Evolutionary conservation across 2,329 filamentous ascomycete genomes (phyloP), one percentile per base, ranked within the genome.

Genomic region (Tolypocladium inflatum): DNA sequence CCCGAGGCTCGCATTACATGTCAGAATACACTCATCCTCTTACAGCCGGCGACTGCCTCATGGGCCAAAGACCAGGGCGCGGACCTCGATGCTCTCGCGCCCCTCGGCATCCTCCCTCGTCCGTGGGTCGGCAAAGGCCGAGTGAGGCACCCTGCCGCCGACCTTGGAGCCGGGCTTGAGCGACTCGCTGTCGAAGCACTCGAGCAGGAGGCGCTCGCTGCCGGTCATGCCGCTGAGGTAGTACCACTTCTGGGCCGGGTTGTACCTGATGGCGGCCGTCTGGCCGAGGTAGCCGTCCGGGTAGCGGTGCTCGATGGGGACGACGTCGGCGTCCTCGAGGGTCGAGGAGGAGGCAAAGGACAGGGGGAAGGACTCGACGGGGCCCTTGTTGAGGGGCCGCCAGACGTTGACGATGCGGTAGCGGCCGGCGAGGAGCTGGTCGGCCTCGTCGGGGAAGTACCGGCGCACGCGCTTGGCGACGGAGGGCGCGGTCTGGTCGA

Each of bases 361-460:
- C 1, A 91, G 77, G 1, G 89, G 89, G 64, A 80, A 83, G 51
- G 88, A 80, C 58, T 85, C 83, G 8, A 89, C 80, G 2, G 86
- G 83, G 41, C 76, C 75, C 63, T 72, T 70, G 71, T 80, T 82
- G 10, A 84, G 73, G 19, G 86, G 85, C 0, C 89, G 80, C 91
- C 91, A 96, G 54, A 96, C 87, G 64, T 96, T 96, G 70, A 96
- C 83, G 67, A 96, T 90, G 60, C 91, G 83, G 71, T 90, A 91
- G 2, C 91, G 84, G 3, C 81, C 83, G 59, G 92, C 80, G 0
- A 93, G 80, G 0, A 93, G 76, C 57, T 73, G 67, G 4, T 87
- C 85, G 0, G 89, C 88, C 61, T 91, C 88, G 11, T 80, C 80
- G 1, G 82, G 74, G 57, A 90, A 77, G 70, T 92, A 90, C 2